A percentile compares a stretch with the other conserved stretches of the same genome.
Conservation (phyloP, 306 rosid species). For the Myrica gale region DNA sequence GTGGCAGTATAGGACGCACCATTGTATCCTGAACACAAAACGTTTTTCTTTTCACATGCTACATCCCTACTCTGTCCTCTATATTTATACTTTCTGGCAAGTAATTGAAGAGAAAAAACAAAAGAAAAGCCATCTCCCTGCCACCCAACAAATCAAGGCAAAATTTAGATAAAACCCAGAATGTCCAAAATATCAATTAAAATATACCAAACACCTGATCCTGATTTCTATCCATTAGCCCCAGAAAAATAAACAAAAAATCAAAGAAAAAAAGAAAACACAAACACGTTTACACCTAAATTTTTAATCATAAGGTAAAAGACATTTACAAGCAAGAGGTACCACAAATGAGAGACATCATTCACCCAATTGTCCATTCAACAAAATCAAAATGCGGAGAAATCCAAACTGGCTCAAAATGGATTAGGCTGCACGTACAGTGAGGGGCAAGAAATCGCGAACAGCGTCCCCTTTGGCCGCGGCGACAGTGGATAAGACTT, state of each 20-base stretch:
- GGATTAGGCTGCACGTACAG: slow-evolving; percentile 44
- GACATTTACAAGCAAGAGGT: background rate
- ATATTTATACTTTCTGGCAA: background rate
- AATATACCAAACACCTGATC: background rate
- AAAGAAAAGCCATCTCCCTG: background rate
- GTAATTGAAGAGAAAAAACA: background rate
- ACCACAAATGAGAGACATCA: background rate
- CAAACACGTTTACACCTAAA: background rate
- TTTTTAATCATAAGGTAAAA: no score
- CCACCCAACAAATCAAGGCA: background rate
- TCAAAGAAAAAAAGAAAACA: background rate
- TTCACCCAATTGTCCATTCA: background rate
- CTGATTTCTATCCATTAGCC: background rate
- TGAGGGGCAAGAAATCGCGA: slow-evolving; percentile 88
- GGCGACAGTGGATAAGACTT: slow-evolving; percentile 69
- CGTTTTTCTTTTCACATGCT: background rate
- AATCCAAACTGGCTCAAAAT: background rate
- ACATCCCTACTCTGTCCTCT: background rate
- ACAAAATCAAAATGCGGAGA: background rate
- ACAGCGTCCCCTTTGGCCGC: slow-evolving; percentile 57
- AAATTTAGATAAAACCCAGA: background rate
- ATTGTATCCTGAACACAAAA: background rate
- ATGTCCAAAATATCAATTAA: background rate
- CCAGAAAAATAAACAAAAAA: background rate
- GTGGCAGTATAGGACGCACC: background rate